These are phyloP conservation scores for Knoxdaviesia proteae DNA, from an alignment of 2,329 filamentous ascomycete genomes.

Conservation along the genomic window DNA sequence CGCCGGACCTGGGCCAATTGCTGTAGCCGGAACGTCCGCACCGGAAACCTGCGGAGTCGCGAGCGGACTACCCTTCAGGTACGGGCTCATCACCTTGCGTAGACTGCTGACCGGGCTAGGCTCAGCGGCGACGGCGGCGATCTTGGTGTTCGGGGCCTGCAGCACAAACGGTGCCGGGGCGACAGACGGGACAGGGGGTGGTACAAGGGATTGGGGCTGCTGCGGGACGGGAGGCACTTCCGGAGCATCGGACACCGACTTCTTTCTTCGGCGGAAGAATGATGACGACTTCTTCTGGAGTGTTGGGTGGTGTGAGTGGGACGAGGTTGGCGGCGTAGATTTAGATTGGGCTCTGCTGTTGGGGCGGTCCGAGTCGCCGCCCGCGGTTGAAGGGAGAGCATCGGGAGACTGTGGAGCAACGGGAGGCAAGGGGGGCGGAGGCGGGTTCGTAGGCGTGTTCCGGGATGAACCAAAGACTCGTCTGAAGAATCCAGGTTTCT, in stretches of 20 bases:
- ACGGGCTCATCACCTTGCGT: slow-evolving; percentile 72
- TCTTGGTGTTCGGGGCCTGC: slow-evolving; percentile 4
- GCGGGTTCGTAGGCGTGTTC: slow-evolving; percentile 13
- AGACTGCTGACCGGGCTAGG: slow-evolving; percentile 59
- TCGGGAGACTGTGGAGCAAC: not conserved
- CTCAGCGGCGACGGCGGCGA: slow-evolving; percentile 9
- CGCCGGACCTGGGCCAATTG: not conserved
- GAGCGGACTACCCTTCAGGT: slow-evolving; percentile 23
- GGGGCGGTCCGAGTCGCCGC: slow-evolving; percentile 12
- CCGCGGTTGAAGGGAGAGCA: slow-evolving; percentile 2
- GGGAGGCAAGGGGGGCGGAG: slow-evolving; percentile 2
- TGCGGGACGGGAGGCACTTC: slow-evolving; percentile 38
- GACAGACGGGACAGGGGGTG: slow-evolving; percentile 3
- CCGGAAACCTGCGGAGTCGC: not conserved
- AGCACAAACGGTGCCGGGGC: not conserved
- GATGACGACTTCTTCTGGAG: slow-evolving; percentile 83
- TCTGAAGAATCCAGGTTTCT: slow-evolving; percentile 75
- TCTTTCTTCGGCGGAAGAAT: slow-evolving; percentile 87
- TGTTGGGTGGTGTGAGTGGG: slow-evolving; percentile 21
- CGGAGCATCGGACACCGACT: slow-evolving; percentile 48
- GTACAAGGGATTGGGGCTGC: slow-evolving; percentile 17
- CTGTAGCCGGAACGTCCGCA: not conserved
- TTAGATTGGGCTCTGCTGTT: slow-evolving; percentile 13
- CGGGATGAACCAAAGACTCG: slow-evolving; percentile 67
- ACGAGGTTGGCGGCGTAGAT: slow-evolving; percentile 27